These are phyloP conservation scores for Plasmodium cynomolgi DNA, from an alignment of 169 alveolate genomes.

Conservation along the genomic window DNA sequence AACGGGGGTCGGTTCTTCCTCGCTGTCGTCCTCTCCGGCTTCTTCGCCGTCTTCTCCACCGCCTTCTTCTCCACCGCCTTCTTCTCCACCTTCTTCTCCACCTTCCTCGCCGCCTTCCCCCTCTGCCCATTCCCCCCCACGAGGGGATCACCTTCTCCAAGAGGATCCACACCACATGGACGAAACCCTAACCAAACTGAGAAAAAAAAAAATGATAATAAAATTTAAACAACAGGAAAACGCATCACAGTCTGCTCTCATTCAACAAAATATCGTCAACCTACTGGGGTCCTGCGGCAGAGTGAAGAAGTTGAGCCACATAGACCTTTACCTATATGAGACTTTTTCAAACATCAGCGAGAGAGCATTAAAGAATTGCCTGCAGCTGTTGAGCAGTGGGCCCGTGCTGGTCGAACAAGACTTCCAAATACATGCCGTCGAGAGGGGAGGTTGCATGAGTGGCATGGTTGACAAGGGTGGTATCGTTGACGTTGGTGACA, in stretches of 20 bases:
- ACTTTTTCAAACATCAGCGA: neutral
- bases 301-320: slow-evolving; percentile 6
- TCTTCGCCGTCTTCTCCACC: too few relatives aligned
- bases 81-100: neutral
- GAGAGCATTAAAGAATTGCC: neutral
- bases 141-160: neutral
- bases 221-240: slow-evolving; percentile 18
- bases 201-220: neutral
- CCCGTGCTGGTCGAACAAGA: slow-evolving; percentile 7
- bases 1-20: neutral
- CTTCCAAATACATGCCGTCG: neutral
- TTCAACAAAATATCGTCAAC: neutral
- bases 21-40: neutral
- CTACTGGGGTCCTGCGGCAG: slow-evolving; percentile 6
- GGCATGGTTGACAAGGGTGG: too few relatives aligned
- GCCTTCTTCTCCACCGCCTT: too few relatives aligned
- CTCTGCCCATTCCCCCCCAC: too few relatives aligned
- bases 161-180: neutral
- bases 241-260: neutral
- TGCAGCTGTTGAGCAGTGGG: neutral
- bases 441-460: neutral
- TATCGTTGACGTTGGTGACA: too few relatives aligned
- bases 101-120: too few relatives aligned
- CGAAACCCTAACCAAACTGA: neutral
- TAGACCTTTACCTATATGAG: slow-evolving; percentile 30